These are phyloP conservation scores for Cystobasidium sp. DNA, from an alignment of 1,284 basidiomycete species.

Conservation along the genomic window DNA sequence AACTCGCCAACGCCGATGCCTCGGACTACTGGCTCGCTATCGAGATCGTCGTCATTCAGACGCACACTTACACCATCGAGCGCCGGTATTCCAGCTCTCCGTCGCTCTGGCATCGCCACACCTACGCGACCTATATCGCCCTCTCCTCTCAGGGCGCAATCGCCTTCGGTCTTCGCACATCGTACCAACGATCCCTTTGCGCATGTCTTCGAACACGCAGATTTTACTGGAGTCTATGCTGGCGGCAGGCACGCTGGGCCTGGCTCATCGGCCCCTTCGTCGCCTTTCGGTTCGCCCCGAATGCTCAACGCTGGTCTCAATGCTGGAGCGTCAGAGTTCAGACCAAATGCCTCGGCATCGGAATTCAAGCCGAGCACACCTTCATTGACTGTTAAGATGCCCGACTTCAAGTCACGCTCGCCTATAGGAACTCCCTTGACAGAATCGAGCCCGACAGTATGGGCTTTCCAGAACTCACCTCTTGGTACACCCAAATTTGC, in stretches of 20 bases:
- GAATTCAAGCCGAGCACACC: conserved; percentile 42
- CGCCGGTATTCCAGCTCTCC: conserved; percentile 34
- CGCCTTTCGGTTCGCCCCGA: conserved; percentile 48
- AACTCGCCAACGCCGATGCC: conserved; percentile 48
- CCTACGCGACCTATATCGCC: conserved; percentile 37
- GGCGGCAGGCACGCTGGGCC: neutral
- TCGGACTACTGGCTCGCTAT: conserved; percentile 48
- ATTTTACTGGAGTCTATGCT: conserved; percentile 1
- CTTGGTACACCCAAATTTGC: conserved; percentile 38
- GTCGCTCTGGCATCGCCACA: conserved; percentile 37
- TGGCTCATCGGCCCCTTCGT: conserved; percentile 42
- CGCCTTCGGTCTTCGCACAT: conserved; percentile 29
- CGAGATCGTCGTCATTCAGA: conserved; percentile 51
- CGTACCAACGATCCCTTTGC: conserved; percentile 32
- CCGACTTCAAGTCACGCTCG: conserved; percentile 48
- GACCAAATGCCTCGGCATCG: conserved; percentile 42
- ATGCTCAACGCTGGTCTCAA: conserved; percentile 51
- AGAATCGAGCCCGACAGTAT: conserved; percentile 29
- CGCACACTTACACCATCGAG: conserved; percentile 44
- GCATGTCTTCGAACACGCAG: conserved; percentile 11
- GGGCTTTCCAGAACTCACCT: conserved; percentile 37
- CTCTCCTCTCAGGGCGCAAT: conserved; percentile 33
- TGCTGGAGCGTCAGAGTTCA: conserved; percentile 51
- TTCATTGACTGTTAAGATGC: conserved; percentile 22
- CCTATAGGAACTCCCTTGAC: conserved; percentile 51